These are phyloP conservation scores for Lentinula lateritia DNA, from an alignment of 768 basidiomycete genomes.

Conservation along the genomic window DNA sequence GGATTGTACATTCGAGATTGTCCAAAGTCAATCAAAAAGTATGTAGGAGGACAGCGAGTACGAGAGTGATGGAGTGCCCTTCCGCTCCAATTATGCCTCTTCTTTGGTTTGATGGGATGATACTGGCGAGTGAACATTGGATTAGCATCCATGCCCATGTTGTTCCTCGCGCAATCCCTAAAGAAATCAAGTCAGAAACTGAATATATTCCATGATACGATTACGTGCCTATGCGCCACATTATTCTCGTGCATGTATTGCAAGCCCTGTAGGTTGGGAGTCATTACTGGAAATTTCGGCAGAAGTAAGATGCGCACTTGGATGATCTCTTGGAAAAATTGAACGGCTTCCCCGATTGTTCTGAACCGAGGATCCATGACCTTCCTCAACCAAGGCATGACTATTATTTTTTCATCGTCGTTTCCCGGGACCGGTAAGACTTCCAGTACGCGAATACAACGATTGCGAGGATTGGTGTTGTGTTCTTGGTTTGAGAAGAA, in stretches of 20 bases:
- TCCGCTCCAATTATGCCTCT: neutral
- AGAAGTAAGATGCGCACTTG: slow-evolving; percentile 15
- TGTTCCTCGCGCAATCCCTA: neutral
- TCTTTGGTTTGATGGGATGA: neutral
- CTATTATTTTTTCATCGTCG: slow-evolving; percentile 13
- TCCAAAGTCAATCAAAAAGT: slow-evolving; percentile 36
- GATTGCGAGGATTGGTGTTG: slow-evolving; percentile 19
- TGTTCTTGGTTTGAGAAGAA: slow-evolving; percentile 15
- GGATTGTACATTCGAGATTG: slow-evolving; percentile 23
- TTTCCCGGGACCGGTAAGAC: slow-evolving; percentile 14
- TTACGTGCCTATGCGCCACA: slow-evolving; percentile 18
- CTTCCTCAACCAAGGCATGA: slow-evolving; percentile 20
- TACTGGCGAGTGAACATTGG: neutral
- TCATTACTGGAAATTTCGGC: neutral
- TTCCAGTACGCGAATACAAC: slow-evolving; percentile 22
- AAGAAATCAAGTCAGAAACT: neutral
- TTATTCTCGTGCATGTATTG: slow-evolving; percentile 25
- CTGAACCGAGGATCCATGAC: slow-evolving; percentile 16
- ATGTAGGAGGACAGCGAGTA: slow-evolving; percentile 24
- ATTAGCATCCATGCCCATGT: neutral
- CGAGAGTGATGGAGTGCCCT: slow-evolving; percentile 15
- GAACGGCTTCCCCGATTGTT: slow-evolving; percentile 24
- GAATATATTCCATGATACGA: neutral
- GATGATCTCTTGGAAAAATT: slow-evolving; percentile 23
- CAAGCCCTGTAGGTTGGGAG: slow-evolving; percentile 17